Evolutionary conservation across 495 filamentous ascomycete genomes (phyloP), one percentile per base, ranked within the genome.

Genomic region (Trichoderma virens): DNA sequence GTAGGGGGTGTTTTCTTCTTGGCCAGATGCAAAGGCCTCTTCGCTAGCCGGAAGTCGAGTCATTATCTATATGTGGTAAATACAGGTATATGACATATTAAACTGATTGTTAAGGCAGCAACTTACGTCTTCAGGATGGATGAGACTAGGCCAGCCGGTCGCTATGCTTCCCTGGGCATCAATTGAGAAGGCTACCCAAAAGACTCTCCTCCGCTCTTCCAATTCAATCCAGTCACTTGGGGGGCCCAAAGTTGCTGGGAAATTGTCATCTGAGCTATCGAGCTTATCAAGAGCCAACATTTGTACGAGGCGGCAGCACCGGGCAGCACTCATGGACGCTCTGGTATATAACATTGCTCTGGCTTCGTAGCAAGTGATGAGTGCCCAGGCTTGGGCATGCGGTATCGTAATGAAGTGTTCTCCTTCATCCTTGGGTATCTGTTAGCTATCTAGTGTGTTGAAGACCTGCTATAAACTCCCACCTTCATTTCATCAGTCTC

Each of bases 161-260:
- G 76, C 79, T 43, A 80, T 76, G 61, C 71, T 75, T 20, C 70
- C 73, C 51, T 81, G 82, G 30, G 75, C 71, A 65, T 85, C 82
- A 27, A 82, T 75, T 30, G 74, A 73, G 47, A 82, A 84, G 0
- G 78, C 71, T 9, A 72, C 76, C 83, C 82, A 85, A 62, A 85
- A 84, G 6, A 78, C 65, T 13, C 83, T 65, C 7, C 83, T 72
- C 20, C 82, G 74, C 67, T 83, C 81, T 69, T 85, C 82, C 9
- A 79, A 67, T 59, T 84, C 82, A 9, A 64, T 66, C 80, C 81
- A 83, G 62, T 71, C 70, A 38, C 67, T 68, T 0, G 82, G 69
- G 0, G 76, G 72, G 3, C 70, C 51, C 1, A 83, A 35, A 4
- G 74, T 74, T 11, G 70, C 72, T 5, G 73, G 66, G 6, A 75